A percentile compares a stretch with the other conserved stretches of the same genome.
Evolutionary conservation across 2,329 filamentous ascomycete species (phyloP).

Genomic region (Metarhizium brunneum): DNA sequence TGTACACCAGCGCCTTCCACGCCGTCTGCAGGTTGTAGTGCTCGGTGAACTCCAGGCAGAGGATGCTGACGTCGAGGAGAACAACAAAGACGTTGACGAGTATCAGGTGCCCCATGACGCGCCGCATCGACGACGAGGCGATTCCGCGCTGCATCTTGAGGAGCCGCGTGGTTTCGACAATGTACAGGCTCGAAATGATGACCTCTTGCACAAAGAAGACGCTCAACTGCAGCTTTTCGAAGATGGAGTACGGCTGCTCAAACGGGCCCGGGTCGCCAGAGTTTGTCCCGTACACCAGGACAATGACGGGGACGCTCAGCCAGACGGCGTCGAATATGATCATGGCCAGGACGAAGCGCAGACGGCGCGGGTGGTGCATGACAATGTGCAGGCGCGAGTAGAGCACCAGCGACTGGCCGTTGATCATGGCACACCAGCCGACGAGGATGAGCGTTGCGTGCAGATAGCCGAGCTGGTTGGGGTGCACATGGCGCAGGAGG

Average conservation of each 20-base stretch:
- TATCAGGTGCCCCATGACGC: constrained; percentile 21
- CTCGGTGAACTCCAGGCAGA: constrained; percentile 21
- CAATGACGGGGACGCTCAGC: constrained; percentile 42
- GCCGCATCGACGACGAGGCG: constrained; percentile 8
- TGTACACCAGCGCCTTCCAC: constrained; percentile 24
- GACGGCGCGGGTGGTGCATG: constrained; percentile 36
- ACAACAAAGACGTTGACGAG: constrained; percentile 34
- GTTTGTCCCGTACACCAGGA: constrained; percentile 45
- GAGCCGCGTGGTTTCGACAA: constrained; percentile 40
- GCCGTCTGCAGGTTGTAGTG: constrained; percentile 23
- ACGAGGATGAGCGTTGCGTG: constrained; percentile 19
- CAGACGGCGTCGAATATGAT: constrained; percentile 46
- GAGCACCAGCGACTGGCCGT: constrained; percentile 50
- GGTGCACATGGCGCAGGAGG: constrained; percentile 27
- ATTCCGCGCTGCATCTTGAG: constrained; percentile 30
- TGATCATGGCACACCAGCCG: constrained; percentile 41
- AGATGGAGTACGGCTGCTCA: constrained; percentile 26
- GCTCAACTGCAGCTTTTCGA: constrained; percentile 46
- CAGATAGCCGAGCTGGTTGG: constrained; percentile 7
- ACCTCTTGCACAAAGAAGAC: constrained; percentile 47
- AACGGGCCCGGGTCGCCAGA: constrained; percentile 16
- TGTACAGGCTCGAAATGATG: constrained; percentile 43
- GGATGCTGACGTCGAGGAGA: constrained; percentile 29
- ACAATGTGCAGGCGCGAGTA: constrained; percentile 55
- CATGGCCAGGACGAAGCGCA: constrained; percentile 44